Conservation (phyloP, 352 stramenopile species). For the Detonula confervacea region DNA sequence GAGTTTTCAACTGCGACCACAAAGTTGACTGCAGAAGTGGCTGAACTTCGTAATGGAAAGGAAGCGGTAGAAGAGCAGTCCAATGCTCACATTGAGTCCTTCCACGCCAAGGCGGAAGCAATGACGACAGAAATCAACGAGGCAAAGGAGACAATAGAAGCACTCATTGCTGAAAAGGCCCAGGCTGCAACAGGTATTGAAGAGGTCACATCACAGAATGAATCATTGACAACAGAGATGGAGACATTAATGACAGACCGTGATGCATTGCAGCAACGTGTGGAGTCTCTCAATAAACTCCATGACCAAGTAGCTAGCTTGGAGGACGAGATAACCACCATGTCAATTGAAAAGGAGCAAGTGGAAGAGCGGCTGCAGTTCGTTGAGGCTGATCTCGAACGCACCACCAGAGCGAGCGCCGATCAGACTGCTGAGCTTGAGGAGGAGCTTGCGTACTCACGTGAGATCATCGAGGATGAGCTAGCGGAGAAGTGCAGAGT, state of each 20-base stretch:
- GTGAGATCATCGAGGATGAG: conserved; percentile 16
- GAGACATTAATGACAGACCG: conserved; percentile 26
- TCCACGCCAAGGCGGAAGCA: conserved; percentile 25
- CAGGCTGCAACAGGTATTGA: conserved; percentile 20
- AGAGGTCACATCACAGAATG: conserved; percentile 17
- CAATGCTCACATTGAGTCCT: conserved; percentile 27
- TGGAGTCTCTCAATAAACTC: background rate
- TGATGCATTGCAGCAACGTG: conserved; percentile 18
- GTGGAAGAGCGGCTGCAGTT: conserved; percentile 9
- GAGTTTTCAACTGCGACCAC: background rate
- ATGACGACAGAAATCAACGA: conserved; percentile 26
- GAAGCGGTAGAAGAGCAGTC: conserved; percentile 1
- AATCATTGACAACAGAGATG: conserved; percentile 10
- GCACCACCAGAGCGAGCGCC: conserved; percentile 11
- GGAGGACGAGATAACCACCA: background rate
- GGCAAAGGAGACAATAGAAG: conserved; percentile 13
- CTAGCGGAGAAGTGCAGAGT: conserved; percentile 18
- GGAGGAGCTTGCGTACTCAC: conserved; percentile 26
- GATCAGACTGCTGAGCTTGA: conserved; percentile 16
- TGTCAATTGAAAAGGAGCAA: background rate
- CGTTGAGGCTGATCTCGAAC: background rate
- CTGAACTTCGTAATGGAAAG: conserved; percentile 15
- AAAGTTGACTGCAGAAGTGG: background rate
- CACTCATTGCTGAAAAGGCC: conserved; percentile 31
- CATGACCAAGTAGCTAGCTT: too few species aligned